Conservation (phyloP, 768 basidiomycete species). For the Hirschioporus abietinus region DNA sequence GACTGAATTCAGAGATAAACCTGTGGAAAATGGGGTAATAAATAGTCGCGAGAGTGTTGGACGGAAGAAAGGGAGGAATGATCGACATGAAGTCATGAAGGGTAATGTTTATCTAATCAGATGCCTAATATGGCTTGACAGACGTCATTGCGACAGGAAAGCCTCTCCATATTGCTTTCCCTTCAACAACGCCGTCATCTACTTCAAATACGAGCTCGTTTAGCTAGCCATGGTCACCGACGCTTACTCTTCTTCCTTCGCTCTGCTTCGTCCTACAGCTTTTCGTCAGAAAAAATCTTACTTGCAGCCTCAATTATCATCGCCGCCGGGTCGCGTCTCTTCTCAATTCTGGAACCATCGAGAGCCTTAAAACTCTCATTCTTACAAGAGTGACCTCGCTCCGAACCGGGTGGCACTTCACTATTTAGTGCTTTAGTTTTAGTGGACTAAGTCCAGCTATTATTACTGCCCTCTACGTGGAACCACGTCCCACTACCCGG, state of each 20-base stretch:
- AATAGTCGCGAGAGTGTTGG: not conserved
- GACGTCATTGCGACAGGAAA: not conserved
- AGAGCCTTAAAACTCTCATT: not conserved
- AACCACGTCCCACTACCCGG: too few species aligned
- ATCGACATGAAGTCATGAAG: constrained; percentile 1
- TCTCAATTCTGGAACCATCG: not conserved
- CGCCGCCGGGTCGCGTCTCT: not conserved
- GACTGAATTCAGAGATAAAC: not conserved
- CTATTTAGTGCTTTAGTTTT: not conserved
- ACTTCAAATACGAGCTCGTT: not conserved
- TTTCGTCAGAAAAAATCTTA: too few species aligned
- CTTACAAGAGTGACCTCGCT: not conserved
- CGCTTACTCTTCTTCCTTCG: not conserved
- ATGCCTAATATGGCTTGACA: not conserved
- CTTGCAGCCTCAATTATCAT: too few species aligned
- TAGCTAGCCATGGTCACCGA: not conserved
- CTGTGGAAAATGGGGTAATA: not conserved
- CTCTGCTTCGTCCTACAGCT: too few species aligned
- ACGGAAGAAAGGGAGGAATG: not conserved
- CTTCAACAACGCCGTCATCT: not conserved
- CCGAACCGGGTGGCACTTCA: not conserved
- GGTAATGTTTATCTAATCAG: not conserved
- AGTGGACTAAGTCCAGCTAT: not conserved
- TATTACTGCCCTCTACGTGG: not conserved
- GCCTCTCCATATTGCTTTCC: not conserved